A percentile compares a stretch with the other conserved stretches of the same genome.
Conservation (phyloP, 768 basidiomycete genomes). For the Amanita inopinata region DNA sequence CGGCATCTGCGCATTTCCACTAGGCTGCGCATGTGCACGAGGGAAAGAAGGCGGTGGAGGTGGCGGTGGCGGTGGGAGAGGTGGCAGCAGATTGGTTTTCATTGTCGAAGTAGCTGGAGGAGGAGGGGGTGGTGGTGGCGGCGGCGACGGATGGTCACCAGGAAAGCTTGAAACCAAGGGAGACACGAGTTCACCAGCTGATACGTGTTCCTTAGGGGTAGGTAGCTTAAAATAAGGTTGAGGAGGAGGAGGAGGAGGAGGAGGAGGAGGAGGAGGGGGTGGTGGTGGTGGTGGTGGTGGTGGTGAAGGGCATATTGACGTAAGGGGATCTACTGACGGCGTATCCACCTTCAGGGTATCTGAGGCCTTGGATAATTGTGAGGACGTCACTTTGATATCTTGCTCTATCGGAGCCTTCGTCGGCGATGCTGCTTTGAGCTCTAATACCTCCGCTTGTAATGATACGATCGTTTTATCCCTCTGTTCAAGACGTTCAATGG, state of each 20-base stretch:
- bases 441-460: slow-evolving; percentile 40
- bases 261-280: slow-evolving; percentile 15
- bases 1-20: no score
- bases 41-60: not conserved
- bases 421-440: slow-evolving; percentile 40
- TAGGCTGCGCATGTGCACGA: no score
- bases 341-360: slow-evolving; percentile 2
- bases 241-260: not conserved
- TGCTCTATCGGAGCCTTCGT: slow-evolving; percentile 58
- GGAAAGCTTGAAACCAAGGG: not conserved
- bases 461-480: slow-evolving; percentile 57
- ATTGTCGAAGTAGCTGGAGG: slow-evolving; percentile 2
- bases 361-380: slow-evolving; percentile 19
- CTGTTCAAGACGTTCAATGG: slow-evolving; percentile 57
- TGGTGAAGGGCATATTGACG: slow-evolving; percentile 18
- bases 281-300: slow-evolving; percentile 29
- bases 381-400: slow-evolving; percentile 53
- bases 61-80: slow-evolving; percentile 32
- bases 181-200: not conserved
- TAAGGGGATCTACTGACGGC: slow-evolving; percentile 8
- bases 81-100: slow-evolving; percentile 12
- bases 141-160: slow-evolving; percentile 27
- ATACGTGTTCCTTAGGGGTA: not conserved
- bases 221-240: slow-evolving; percentile 9
- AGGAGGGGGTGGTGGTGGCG: slow-evolving; percentile 25